A percentile compares a stretch with the other conserved stretches of the same genome.
These are phyloP conservation scores for Quillaja saponaria DNA, from an alignment of 306 rosid species.

Conservation along the genomic window DNA sequence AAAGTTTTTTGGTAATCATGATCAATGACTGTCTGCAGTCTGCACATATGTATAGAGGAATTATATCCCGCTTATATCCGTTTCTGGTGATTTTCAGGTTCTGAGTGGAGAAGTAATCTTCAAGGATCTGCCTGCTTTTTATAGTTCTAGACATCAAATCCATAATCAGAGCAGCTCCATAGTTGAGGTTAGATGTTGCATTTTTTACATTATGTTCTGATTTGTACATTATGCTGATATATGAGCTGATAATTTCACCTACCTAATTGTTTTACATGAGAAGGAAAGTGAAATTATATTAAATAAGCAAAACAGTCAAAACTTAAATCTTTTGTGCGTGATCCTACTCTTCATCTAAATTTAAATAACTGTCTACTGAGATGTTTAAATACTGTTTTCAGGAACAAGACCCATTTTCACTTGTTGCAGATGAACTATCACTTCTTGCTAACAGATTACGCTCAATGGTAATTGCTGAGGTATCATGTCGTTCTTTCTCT, in stretches of 20 bases:
- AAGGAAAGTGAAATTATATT: background rate
- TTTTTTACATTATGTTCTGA: background rate
- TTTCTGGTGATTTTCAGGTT: conserved; percentile 49
- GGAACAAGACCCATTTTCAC: conserved; percentile 86
- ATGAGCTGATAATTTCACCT: background rate
- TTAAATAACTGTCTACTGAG: conserved; percentile 9
- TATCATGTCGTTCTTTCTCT: conserved; percentile 36
- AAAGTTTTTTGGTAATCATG: background rate
- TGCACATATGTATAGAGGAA: conserved; percentile 1
- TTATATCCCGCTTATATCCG: conserved; percentile 5
- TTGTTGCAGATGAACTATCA: conserved; percentile 89
- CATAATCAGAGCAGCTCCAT: conserved; percentile 72
- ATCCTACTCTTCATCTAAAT: background rate
- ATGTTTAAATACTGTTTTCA: conserved; percentile 35
- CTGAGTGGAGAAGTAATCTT: conserved; percentile 38
- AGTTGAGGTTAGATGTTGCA: conserved; percentile 56
- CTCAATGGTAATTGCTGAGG: conserved; percentile 84
- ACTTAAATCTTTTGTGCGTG: background rate
- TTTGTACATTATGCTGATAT: conserved; percentile 11
- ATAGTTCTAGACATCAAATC: conserved; percentile 54
- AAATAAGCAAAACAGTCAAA: background rate
- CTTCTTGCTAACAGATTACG: conserved; percentile 73
- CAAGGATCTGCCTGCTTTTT: conserved; percentile 43
- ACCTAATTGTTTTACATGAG: background rate
- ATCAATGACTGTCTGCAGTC: background rate